Conservation (phyloP, 805 yeast genomes). For the Candida dajiaensis region DNA sequence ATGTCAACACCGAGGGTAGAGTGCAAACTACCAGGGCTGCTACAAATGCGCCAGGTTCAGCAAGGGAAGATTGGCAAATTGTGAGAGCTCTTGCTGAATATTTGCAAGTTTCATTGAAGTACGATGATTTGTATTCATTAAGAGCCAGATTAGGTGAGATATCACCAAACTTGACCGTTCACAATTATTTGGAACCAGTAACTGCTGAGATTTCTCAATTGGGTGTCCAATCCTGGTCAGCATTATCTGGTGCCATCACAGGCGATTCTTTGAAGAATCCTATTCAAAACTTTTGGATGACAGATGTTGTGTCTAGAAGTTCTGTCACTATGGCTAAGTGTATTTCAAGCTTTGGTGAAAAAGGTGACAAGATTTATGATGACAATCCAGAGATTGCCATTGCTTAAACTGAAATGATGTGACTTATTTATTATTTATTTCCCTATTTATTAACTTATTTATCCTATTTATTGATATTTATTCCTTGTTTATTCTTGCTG, state of each 20-base stretch:
- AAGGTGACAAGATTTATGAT: conserved; percentile 53
- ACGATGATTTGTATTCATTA: conserved; percentile 63
- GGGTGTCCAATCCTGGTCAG: conserved; percentile 43
- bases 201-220: conserved; percentile 49
- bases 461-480: conserved; percentile 18
- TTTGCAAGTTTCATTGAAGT: conserved; percentile 63
- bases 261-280: conserved; percentile 59
- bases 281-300: conserved; percentile 78
- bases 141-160: conserved; percentile 67
- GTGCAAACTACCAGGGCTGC: conserved; percentile 84
- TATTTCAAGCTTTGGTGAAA: conserved; percentile 64
- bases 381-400: conserved; percentile 26
- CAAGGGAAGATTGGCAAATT: conserved; percentile 90
- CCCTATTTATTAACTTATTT: conserved; percentile 3
- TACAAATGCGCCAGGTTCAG: conserved; percentile 79
- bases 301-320: conserved; percentile 80
- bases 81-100: conserved; percentile 79
- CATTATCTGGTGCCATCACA: conserved; percentile 33
- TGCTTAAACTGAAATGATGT: conserved; percentile 11
- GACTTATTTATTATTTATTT: conserved; percentile 12
- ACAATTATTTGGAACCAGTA: conserved; percentile 68
- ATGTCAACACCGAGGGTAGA: conserved; percentile 87
- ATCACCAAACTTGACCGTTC: conserved; percentile 76
- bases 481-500: neutral
- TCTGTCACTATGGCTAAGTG: conserved; percentile 90